Percentiles rank a stretch among this genome's conserved stretches.
Conservation (phyloP, 768 basidiomycete genomes). For the Mrakia gelida region DNA sequence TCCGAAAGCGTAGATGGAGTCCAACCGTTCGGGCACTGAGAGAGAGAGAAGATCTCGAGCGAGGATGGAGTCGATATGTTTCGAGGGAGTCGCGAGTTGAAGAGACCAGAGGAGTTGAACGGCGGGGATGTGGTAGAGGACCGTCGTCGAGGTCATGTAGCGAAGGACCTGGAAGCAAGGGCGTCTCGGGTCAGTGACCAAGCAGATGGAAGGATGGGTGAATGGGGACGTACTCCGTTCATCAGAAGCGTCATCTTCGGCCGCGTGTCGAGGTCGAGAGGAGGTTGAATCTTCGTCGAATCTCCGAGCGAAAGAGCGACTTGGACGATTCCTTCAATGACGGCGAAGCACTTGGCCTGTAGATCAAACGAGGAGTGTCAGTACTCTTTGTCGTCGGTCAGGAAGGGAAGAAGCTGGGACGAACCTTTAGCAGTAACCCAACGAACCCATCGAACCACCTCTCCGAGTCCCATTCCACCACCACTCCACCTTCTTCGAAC, state of each 20-base stretch:
- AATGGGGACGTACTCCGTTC: conserved; percentile 6
- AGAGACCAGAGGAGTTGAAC: conserved; percentile 79
- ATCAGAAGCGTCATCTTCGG: conserved; percentile 44
- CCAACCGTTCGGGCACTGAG: conserved; percentile 51
- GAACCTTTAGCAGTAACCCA: conserved; percentile 56
- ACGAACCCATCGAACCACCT: conserved; percentile 62
- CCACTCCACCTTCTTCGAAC: conserved; percentile 40
- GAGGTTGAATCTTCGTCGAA: conserved; percentile 53
- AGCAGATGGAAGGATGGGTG: no score
- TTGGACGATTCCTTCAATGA: conserved; percentile 61
- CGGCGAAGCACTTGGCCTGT: conserved; percentile 62
- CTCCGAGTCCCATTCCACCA: conserved; percentile 58
- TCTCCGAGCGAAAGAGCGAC: conserved; percentile 57
- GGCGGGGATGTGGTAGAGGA: conserved; percentile 71
- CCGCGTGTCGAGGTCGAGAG: conserved; percentile 56
- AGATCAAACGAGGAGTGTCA: background rate
- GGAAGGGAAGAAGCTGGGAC: background rate
- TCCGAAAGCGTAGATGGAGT: conserved; percentile 81
- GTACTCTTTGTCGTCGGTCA: background rate
- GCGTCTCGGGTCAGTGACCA: no score
- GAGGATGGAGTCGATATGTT: conserved; percentile 73
- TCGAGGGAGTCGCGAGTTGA: conserved; percentile 54
- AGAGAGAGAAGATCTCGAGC: conserved; percentile 64
- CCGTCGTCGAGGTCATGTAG: conserved; percentile 57
- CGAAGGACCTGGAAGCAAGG: conserved; percentile 55